Base-by-base conservation (phyloP, 441 rosid species). In the Monsonia emarginata region DNA sequence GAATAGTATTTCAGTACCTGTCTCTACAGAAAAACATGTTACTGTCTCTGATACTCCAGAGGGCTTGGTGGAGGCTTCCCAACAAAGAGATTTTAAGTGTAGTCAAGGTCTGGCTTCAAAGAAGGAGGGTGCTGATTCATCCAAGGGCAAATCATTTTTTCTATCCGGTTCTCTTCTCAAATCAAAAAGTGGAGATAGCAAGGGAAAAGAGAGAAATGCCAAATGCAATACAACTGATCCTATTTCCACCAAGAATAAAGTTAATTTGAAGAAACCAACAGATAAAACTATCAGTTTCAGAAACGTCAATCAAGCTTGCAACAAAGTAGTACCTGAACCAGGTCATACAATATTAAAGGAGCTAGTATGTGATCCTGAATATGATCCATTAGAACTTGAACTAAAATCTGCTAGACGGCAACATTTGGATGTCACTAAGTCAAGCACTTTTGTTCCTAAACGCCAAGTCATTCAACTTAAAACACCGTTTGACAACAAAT, bases 401-500 rank as follows among this genome's bases (percentile, higher is more conserved):
- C 69, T 76, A 32, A 87, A 72, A 76, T 76, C 85, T 66, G 72
- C 61, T 32, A 89, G 76, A 72, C 79, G 68, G 48, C 83, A 72
- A 72, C 77, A 75, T 64, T 65, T 75, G 2, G 66, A 70, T 79
- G 69, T 86, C 63, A 44, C 66, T 25, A 91, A 87, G 70, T 70
- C 85, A 42, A 85, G 78, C 34, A 78, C 81, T 68, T 63, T 81
- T 68, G 83, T 72, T 80, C 89, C 87, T 74, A 95, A 88, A 79
- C 83, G 99, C 76, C 91, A 88, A 81, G 84, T 91, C 69, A 95
- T 95, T 76, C 99, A 95, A 82, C 96, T 95, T 65, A 82, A 83
- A 76, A 81, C 91, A 14, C 88, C 92, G 27, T 66, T 74, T 74
- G 91, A 63, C 56, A 84, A 75, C 84, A 84, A 73, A 75, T 66